Evolutionary conservation across 2,329 filamentous ascomycete genomes (phyloP), one percentile per base, ranked within the genome.

Genomic region (Hymenoscyphus scutula): DNA sequence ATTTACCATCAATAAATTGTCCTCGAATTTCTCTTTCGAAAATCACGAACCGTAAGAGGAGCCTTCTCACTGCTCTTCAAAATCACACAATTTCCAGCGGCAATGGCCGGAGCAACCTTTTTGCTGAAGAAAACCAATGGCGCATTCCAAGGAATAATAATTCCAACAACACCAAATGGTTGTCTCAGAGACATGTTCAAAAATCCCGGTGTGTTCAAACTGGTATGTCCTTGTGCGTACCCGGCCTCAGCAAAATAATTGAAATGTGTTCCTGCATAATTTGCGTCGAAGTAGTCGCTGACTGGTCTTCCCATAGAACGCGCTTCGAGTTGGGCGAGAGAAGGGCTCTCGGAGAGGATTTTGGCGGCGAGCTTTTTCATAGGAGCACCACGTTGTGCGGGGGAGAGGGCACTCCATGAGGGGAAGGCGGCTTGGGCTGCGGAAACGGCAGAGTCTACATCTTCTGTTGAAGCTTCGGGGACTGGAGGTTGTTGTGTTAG

Each of bases 31-130:
- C 19, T 13, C 37, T 38, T 4, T 8, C 63, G 91, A 81, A 74
- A 91, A 91, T 67, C 8, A 91, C n/a, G 8, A n/a, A 82, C 82
- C 1, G 83, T 83, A 58, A 89, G 73, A 0, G 86, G 86, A 0
- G 85, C 84, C 57, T 69, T 66, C 29, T 67, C 82, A 56, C 63
- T 65, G 27, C 65, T 65, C 45, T 68, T 67, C 38, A 68, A 23
- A 1, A 68, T 60, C 37, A 88, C 80, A 15, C 79, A 79, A 71
- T 86, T 86, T 0, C 84, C 84, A 0, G 82, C 82, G 0, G 82
- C 83, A 32, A 89, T 75, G 0, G 85, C 85, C 0, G 85, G 84
- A 2, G 83, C 85, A 41, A 86, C 74, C 73, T 88, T 88, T 54
- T 81, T 75, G 73, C 74, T 71, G 29, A 82, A 77, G 63, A 81